Base-by-base conservation (phyloP, 306 rosid genomes). In the Cucumis hystrix region DNA sequence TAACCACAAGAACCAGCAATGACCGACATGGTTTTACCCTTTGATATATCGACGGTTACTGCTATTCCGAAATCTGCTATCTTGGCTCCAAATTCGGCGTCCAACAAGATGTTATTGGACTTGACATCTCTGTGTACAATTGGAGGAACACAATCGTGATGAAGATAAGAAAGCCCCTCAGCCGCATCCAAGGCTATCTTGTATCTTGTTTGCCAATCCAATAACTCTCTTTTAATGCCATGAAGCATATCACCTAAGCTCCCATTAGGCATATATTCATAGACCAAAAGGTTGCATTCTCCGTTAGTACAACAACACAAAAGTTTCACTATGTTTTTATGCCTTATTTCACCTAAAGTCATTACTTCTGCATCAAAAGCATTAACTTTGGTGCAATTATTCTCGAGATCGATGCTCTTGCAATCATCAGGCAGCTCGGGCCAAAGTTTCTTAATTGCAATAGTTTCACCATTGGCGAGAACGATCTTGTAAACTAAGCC, bases 61-160 rank as follows among this genome's bases (percentile, higher is more conserved):
- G 98, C 97, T 10, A 94, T 88, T 25, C 98, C 97, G 20, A 94
- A 94, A 87, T 94, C 98, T 8, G 98, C 97, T 47, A 94, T 97
- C 65, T 90, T 85, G 2, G 98, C 97, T 33, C 96, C 83, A 0
- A 92, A 92, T 43, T 94, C 88, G 1, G 86, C 94, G 73, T 92
- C 98, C 86, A 94, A 79, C 90, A 94, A 86, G 75, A 94, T 94
- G 54, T 94, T 91, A 77, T 88, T 94, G 25, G 98, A 90, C 82
- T 94, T 94, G 78, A 94, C 94, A 78, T 94, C 98, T 86, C 98
- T 85, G 65, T 94, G 98, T 10, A 94, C 93, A 74, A 94, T 94
- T 15, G 98, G 81, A 16, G 98, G 98, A 80, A 90, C 97, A 69
- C 97, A 94, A 63, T 92, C 98, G 49, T 94, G 98, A 81, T 94